Evolutionary conservation across 1,284 basidiomycete genomes (phyloP).

Genomic region (Ustilago hordei): DNA sequence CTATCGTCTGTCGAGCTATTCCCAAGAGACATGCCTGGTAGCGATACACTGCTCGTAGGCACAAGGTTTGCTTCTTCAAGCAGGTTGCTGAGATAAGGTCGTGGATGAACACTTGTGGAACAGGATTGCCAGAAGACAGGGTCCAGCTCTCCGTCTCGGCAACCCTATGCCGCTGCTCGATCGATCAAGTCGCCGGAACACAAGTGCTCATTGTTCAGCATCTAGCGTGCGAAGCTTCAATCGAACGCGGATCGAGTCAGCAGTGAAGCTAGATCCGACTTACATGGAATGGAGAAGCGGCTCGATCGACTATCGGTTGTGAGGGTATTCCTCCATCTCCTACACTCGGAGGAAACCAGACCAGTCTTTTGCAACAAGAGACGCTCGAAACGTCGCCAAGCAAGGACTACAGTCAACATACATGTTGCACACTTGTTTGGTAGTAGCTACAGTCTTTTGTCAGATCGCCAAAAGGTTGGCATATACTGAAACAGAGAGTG

Average conservation of each 20-base stretch:
- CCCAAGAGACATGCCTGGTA: background rate
- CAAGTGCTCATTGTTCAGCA: background rate
- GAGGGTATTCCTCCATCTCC: no score
- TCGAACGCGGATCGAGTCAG: background rate
- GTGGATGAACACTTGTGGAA: background rate
- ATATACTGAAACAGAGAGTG: background rate
- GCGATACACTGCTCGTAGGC: no score
- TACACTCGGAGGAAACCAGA: background rate
- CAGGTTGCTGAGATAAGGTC: no score
- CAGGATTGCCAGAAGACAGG: slow-evolving; percentile 5
- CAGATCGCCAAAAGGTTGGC: background rate
- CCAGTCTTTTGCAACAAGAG: background rate
- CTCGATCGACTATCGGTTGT: background rate
- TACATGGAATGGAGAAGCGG: background rate
- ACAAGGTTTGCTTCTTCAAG: no score
- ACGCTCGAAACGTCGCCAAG: background rate
- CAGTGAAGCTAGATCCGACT: background rate
- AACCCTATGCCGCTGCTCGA: background rate
- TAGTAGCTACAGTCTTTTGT: background rate
- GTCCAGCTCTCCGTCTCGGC: slow-evolving; percentile 1
- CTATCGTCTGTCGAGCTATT: background rate
- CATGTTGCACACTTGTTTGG: background rate
- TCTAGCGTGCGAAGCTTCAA: background rate
- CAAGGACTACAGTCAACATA: background rate
- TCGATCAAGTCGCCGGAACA: slow-evolving; percentile 5